Evolutionary conservation across 768 basidiomycete genomes (phyloP), one percentile per base, ranked within the genome.

Genomic region (Tulasnella sp.): DNA sequence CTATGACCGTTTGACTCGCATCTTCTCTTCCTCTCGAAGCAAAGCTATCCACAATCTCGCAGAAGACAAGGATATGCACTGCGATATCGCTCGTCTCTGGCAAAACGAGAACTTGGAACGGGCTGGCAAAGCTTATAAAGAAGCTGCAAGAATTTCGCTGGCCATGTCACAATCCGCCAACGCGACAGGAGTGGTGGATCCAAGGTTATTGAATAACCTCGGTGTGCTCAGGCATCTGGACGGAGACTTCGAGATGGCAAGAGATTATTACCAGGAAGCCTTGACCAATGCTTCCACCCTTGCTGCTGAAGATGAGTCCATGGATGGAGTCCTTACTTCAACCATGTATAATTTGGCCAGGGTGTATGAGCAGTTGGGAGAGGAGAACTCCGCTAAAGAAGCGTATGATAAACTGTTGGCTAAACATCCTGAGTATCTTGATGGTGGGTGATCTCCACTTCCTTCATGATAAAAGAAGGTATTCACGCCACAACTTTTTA

Each of bases 341-440:
- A 76, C 91, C 22, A 67, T 91, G 39, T 98, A 88, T 66, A 99
- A 99, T 62, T 77, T 96, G 20, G 95, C 85, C 0, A 72, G 91
- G 53, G 81, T 84, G 13, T 92, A 90, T 59, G 95, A 99, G 64
- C 88, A 90, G 41, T 71, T 76, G 47, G 83, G 83, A 1, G 81
- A 87, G 31, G 71, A 73, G 4, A 71, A 66, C 1, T 71, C 81
- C 54, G 92, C 93, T 2, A 80, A 73, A 56, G 86, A 83, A 57
- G 89, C 87, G 1, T 98, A 92, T 59, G 77, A 81, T 42, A 89
- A 90, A 64, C 71, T 98, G 7, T 66, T 96, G 31, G 69, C 77
- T n/a, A 73, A 83, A 47, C 93, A 98, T 70, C 89, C 92, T 1
- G 95, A 98, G 66, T 96, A 93, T 62, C 76, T 91, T 20, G 93